A percentile compares a stretch with the other conserved stretches of the same genome.
Conservation (phyloP, 1,284 basidiomycete species). For the Sphagnurus paluster region DNA sequence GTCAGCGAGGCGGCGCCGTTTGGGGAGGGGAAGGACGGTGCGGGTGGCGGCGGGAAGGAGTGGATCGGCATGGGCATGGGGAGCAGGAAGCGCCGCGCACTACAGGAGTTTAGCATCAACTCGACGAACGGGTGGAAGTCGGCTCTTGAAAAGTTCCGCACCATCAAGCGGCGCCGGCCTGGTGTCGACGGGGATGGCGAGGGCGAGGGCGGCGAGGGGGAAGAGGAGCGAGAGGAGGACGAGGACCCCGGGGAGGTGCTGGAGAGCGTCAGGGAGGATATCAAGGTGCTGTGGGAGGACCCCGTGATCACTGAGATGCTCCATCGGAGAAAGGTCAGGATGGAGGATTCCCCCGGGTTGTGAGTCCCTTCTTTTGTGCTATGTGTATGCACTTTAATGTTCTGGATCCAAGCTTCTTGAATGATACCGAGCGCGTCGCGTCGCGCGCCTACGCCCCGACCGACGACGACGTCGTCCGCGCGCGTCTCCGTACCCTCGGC, state of each 20-base stretch:
- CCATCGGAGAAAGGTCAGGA: conserved; percentile 43
- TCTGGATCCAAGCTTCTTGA: conserved; percentile 47
- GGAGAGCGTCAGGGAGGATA: conserved; percentile 62
- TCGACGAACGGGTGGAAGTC: conserved; percentile 63
- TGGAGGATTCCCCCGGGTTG: conserved; percentile 73
- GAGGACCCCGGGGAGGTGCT: conserved; percentile 54
- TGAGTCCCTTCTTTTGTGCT: conserved; percentile 36
- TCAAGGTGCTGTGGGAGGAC: conserved; percentile 67
- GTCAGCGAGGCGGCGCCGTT: conserved; percentile 40
- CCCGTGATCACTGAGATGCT: conserved; percentile 55
- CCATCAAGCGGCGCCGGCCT: conserved; percentile 18
- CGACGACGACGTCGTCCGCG: conserved; percentile 71
- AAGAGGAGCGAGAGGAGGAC: conserved; percentile 39
- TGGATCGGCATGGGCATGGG: too few relatives aligned
- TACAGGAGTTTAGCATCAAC: conserved; percentile 55
- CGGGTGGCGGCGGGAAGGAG: too few relatives aligned
- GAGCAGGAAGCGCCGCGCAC: conserved; percentile 25
- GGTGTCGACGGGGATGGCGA: conserved; percentile 24
- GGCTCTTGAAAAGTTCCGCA: conserved; percentile 51
- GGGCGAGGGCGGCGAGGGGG: conserved; percentile 49
- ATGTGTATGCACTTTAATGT: background rate
- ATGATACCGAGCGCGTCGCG: conserved; percentile 66
- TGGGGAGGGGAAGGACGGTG: too few relatives aligned
- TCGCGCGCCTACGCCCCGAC: conserved; percentile 59
- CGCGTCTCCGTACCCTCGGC: conserved; percentile 68